Conservation (phyloP, 2,329 filamentous ascomycete species). For the Exophiala bonariae region DNA sequence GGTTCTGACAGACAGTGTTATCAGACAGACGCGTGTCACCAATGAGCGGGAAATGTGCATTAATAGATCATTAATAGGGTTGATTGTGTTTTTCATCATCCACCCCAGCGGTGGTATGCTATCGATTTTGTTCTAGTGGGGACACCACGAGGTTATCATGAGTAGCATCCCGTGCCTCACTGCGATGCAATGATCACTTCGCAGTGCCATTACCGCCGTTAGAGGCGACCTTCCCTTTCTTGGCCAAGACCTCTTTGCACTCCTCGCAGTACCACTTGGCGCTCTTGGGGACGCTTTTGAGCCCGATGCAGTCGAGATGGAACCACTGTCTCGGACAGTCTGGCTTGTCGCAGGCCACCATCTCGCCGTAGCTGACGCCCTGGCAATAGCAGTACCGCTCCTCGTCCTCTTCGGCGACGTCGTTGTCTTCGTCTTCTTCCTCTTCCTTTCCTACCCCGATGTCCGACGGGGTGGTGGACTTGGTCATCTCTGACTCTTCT, state of each 20-base stretch:
- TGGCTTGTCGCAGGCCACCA: constrained; percentile 77
- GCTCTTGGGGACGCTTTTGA: constrained; percentile 76
- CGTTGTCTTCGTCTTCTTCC: constrained; percentile 25
- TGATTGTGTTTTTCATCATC: too few species aligned
- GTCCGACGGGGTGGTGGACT: constrained; percentile 13
- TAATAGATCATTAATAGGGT: too few species aligned
- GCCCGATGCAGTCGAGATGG: constrained; percentile 76
- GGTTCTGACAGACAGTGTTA: too few species aligned
- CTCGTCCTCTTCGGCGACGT: constrained; percentile 64
- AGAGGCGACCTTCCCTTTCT: constrained; percentile 9
- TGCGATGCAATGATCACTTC: too few species aligned
- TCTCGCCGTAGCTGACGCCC: constrained; percentile 77
- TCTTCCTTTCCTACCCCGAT: constrained; percentile 32
- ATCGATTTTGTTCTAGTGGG: too few species aligned
- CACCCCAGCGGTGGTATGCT: too few species aligned
- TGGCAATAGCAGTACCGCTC: constrained; percentile 79
- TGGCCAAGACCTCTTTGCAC: constrained; percentile 58
- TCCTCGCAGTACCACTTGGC: constrained; percentile 83
- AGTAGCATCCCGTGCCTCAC: too few species aligned
- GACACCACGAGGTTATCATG: too few species aligned
- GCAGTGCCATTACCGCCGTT: constrained; percentile 10
- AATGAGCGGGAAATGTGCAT: too few species aligned
- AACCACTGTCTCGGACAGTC: constrained; percentile 79
- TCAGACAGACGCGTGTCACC: too few species aligned
- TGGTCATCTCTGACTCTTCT: constrained; percentile 13